These are phyloP conservation scores for Nectriaceae sp. DNA, from an alignment of 2,329 filamentous ascomycete genomes.

Conservation along the genomic window DNA sequence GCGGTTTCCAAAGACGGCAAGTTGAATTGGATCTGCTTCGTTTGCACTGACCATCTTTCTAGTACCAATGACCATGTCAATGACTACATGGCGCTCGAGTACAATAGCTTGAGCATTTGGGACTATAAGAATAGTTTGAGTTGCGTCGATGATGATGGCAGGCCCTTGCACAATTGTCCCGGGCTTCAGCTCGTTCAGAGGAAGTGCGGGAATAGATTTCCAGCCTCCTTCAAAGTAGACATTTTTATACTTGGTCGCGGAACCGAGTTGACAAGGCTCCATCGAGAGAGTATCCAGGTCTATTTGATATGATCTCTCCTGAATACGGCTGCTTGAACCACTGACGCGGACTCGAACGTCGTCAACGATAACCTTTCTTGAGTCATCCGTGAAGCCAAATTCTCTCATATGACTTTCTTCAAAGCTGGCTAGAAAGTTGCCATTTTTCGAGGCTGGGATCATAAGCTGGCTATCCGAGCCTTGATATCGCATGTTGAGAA, in stretches of 20 bases:
- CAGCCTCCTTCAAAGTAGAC: not conserved
- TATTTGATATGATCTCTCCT: not conserved
- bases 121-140: constrained; percentile 73
- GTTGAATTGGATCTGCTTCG: constrained; percentile 62
- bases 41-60: constrained; percentile 29
- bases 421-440: constrained; percentile 34
- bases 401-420: constrained; percentile 36
- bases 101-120: constrained; percentile 29
- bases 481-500: constrained; percentile 50
- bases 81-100: constrained; percentile 28
- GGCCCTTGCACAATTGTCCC: constrained; percentile 47
- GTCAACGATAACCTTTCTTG: constrained; percentile 40
- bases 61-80: not conserved
- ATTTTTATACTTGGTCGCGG: not conserved
- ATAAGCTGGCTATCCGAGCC: constrained; percentile 43
- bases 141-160: constrained; percentile 68
- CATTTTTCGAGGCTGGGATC: constrained; percentile 38
- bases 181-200: not conserved
- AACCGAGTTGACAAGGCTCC: not conserved
- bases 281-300: not conserved
- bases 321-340: constrained; percentile 9
- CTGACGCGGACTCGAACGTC: constrained; percentile 43
- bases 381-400: constrained; percentile 36
- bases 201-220: not conserved
- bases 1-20: constrained; percentile 73